Base-by-base conservation (phyloP, 768 basidiomycete species). In the Pilatotrama ljubarskyi region DNA sequence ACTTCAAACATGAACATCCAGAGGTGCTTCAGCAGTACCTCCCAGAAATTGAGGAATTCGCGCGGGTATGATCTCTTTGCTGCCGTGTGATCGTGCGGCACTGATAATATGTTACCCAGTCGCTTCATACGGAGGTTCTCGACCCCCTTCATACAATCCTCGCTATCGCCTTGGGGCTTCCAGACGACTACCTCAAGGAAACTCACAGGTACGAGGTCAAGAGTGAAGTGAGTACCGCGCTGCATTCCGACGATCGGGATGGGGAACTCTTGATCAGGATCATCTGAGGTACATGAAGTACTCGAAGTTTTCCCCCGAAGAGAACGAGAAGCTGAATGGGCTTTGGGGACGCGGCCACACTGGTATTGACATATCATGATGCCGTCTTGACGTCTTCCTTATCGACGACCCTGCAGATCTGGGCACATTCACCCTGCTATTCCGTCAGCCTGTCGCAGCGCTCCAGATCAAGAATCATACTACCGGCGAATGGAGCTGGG, bases 231-330 rank as follows among this genome's bases (percentile, higher is more conserved):
- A 55, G 5, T 40, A 14, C 15, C 25, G 7, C 20, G 29, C 32
- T 41, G 43, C 22, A 5, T 17, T 11, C 17, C 18, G 10, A 13
- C n/a, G 14, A 8, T 8, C 29, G 4, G 29, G 36, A 25, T 7
- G 1, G 25, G 15, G 40, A 26, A 51, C 18, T 10, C 22, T 22
- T 6, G 22, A 11, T 9, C 11, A 73, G 74, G 78, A 80, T 51
- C 77, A 78, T 61, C 70, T 80, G 3, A 76, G 82, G 40, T 82
- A 82, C 72, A 84, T 84, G 83, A 81, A 82, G 62, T 84, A 83
- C 72, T 65, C 68, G 49, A 77, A 77, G 59, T 78, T 76, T 68
- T 72, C 73, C 4, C 68, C 73, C 0, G 75, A 76, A 54, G 76
- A 80, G 66, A 78, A 77, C 63, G 69, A 59, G 1, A 71, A 72